phyloP scores from a whole-genome alignment of 2,329 filamentous ascomycete genomes.

The Scytalidium lignicola region DNA sequence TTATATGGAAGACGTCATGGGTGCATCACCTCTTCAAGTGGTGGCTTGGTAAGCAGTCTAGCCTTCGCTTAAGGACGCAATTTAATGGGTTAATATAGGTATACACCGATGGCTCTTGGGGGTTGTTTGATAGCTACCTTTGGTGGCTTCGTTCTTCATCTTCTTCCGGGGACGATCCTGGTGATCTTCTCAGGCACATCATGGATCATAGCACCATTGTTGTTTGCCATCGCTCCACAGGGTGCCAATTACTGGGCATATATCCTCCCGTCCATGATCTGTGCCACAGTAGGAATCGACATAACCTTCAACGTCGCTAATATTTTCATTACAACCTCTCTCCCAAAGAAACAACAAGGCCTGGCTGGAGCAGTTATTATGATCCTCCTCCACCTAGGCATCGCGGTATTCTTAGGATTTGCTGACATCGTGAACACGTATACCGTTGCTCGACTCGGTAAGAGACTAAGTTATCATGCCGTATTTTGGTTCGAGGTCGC shows the following conservation, averaged over 20 bases:
- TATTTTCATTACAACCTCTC: conserved; percentile 69
- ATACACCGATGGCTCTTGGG: conserved; percentile 60
- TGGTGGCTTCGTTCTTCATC: conserved; percentile 52
- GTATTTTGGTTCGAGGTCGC: conserved; percentile 64
- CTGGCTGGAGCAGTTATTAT: conserved; percentile 69
- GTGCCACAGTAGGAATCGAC: conserved; percentile 68
- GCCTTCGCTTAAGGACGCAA: conserved; percentile 37
- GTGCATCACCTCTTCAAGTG: conserved; percentile 46
- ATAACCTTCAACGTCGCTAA: conserved; percentile 71
- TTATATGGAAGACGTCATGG: conserved; percentile 53
- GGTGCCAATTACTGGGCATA: conserved; percentile 55
- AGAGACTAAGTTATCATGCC: conserved; percentile 52
- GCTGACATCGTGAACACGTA: conserved; percentile 57
- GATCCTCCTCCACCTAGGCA: conserved; percentile 64
- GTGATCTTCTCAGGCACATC: conserved; percentile 46
- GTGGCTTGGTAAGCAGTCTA: conserved; percentile 44
- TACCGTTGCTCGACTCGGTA: conserved; percentile 29
- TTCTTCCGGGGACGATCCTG: conserved; percentile 46
- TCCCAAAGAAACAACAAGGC: conserved; percentile 63
- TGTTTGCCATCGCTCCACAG: conserved; percentile 48
- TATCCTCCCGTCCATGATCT: conserved; percentile 65
- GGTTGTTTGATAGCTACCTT: conserved; percentile 61
- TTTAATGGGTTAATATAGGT: neutral
- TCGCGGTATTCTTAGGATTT: conserved; percentile 66
- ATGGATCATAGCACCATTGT: conserved; percentile 45